Base-by-base conservation (phyloP, 768 basidiomycete species). In the Naematelia aurantialba region DNA sequence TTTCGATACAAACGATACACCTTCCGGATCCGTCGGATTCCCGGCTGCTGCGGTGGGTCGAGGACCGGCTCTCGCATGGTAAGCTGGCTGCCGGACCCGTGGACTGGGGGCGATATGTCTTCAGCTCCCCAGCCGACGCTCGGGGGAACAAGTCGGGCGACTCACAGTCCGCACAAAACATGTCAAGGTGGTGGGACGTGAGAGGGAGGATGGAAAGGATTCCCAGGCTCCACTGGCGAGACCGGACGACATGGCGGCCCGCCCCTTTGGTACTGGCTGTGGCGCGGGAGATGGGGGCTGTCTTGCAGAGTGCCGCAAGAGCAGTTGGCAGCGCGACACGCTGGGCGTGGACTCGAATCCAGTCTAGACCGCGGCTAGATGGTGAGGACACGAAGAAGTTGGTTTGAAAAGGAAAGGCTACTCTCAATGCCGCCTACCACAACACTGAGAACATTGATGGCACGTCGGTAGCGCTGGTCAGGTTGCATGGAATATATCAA, bases 1-100 rank as follows among this genome's bases (percentile, higher is more conserved):
- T 77, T 17, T 78, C 77, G 11, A 74, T 78, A 12, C 61, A 75
- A 31, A 76, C 73, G 2, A 74, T 74, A 5, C 21, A 48, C 1
- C 63, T 78, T 27, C 69, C 69, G 21, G 56, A 72, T 30, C 63
- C 67, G 4, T 59, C 59, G 10, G 77, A 78, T 50, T 74, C 74
- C 14, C 56, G 74, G 1, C 14, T 70, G 1, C 60, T 78, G 1
- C 66, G 76, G n/a, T 70, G 66, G 58, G 21, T 77, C n/a, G 77
- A 78, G 52, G 44, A 62, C 2, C 58, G 25, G n/a, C 60, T 73
- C 22, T 47, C 68, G 1, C 50, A 62, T 11, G 58, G 62, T 5
- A 51, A 49, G 19, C 17, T 60, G 42, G 29, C 31, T 19, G 34
- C 49, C 13, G 47, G 52, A 2, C 12, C 21, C 19, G 31, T 45